Evolutionary conservation across 139 green algal genomes (phyloP).

Genomic region (Volvox reticuliferus): DNA sequence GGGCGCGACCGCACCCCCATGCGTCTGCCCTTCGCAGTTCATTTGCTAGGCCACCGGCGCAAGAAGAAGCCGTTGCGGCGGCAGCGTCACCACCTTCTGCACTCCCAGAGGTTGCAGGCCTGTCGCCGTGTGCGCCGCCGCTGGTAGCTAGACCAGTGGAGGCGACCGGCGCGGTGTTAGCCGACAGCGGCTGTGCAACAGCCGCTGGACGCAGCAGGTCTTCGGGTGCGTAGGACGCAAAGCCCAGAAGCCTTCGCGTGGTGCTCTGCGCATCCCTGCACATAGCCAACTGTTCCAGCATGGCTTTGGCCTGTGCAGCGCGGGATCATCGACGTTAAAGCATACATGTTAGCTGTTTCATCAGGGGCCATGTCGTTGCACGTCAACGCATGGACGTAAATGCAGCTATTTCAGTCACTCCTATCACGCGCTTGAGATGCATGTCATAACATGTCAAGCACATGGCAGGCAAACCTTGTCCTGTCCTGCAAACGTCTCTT

Average conservation of each 20-base stretch:
- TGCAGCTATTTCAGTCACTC: too few relatives aligned
- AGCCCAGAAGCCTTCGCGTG: neutral
- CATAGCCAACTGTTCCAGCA: slow-evolving; percentile 11
- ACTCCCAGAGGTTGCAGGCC: neutral
- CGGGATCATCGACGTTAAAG: neutral
- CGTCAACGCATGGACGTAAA: too few relatives aligned
- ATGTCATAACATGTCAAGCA: too few relatives aligned
- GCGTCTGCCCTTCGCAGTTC: too few relatives aligned
- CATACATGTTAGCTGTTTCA: too few relatives aligned
- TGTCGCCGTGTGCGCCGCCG: neutral
- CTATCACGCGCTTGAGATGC: too few relatives aligned
- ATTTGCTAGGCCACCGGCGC: neutral
- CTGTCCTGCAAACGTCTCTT: too few relatives aligned
- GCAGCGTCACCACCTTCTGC: neutral
- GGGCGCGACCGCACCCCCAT: neutral
- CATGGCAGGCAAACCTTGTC: too few relatives aligned
- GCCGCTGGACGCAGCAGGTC: neutral
- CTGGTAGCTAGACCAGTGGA: neutral
- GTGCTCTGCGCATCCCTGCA: neutral
- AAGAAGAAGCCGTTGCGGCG: neutral
- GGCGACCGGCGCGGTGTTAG: neutral
- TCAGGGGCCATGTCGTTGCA: too few relatives aligned
- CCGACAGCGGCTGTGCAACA: neutral
- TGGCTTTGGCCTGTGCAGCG: neutral
- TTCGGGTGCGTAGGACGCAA: slow-evolving; percentile 10